phyloP scores from a whole-genome alignment of 805 yeast genomes.

The Babjeviella inositovora region DNA sequence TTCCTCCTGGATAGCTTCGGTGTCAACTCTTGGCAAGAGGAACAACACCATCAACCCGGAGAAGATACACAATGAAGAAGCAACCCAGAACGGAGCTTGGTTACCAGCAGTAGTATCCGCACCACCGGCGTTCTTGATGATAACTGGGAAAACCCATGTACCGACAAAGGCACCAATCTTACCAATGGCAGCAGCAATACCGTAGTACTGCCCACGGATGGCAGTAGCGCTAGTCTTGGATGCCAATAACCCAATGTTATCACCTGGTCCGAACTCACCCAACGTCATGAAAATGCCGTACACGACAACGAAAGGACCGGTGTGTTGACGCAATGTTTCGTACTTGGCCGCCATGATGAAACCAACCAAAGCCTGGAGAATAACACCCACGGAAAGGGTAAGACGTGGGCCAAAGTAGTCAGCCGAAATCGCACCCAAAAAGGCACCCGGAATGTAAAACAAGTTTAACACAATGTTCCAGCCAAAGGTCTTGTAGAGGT shows the following conservation, averaged over 20 bases:
- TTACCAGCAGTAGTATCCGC: conserved; percentile 34
- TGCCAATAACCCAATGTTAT: conserved; percentile 77
- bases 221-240: conserved; percentile 79
- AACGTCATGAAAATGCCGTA: conserved; percentile 78
- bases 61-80: conserved; percentile 61
- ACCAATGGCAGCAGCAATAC: conserved; percentile 83
- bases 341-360: conserved; percentile 69
- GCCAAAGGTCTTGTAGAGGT: conserved; percentile 65
- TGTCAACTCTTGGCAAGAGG: conserved; percentile 69
- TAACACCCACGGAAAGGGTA: conserved; percentile 55
- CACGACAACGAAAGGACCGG: conserved; percentile 71
- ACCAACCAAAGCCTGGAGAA: conserved; percentile 65
- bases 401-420: conserved; percentile 88
- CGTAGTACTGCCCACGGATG: conserved; percentile 81
- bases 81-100: conserved; percentile 69
- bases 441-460: conserved; percentile 83
- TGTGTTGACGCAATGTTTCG: conserved; percentile 31
- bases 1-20: conserved; percentile 66
- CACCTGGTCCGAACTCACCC: conserved; percentile 94
- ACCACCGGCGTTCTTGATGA: conserved; percentile 46
- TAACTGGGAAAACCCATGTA: conserved; percentile 74
- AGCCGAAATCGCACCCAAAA: conserved; percentile 72
- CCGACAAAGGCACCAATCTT: conserved; percentile 91
- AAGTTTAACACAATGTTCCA: conserved; percentile 85
- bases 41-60: conserved; percentile 57